Percentiles rank a stretch among this genome's conserved stretches.
Conservation (phyloP, 2,329 filamentous ascomycete species). For the Fusarium veterinarium region DNA sequence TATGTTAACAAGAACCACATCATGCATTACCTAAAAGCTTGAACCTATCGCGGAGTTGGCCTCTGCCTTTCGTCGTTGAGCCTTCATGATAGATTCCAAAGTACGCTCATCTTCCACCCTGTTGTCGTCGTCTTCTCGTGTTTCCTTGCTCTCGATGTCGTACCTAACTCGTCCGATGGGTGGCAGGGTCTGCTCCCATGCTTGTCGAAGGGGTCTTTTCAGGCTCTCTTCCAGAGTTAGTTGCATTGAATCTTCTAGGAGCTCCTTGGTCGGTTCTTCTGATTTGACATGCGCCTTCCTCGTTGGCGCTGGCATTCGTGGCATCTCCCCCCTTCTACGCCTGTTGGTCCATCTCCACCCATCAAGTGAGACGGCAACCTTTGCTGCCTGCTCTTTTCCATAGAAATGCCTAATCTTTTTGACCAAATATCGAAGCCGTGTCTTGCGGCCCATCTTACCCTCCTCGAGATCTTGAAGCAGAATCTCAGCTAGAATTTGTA, state of each 20-base stretch:
- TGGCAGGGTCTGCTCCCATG: neutral
- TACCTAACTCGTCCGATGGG: neutral
- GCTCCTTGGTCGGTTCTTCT: neutral
- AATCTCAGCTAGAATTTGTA: constrained; percentile 45
- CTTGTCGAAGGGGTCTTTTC: neutral
- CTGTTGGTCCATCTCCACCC: constrained; percentile 42
- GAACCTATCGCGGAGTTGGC: neutral
- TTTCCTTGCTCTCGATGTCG: neutral
- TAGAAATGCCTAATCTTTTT: constrained; percentile 45
- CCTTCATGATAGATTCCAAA: neutral
- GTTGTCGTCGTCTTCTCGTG: neutral
- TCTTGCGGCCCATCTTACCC: constrained; percentile 48
- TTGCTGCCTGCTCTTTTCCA: constrained; percentile 33
- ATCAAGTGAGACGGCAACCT: constrained; percentile 21
- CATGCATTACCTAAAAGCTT: neutral
- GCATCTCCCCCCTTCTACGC: neutral
- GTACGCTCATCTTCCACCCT: neutral
- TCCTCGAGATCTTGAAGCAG: constrained; percentile 50
- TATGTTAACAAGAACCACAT: neutral
- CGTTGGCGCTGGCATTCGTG: constrained; percentile 10
- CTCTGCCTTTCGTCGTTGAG: neutral
- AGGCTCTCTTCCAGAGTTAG: neutral
- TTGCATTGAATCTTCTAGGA: neutral
- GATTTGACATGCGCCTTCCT: neutral
- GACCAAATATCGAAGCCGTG: constrained; percentile 48